Base-by-base conservation (phyloP, 2,329 filamentous ascomycete genomes). In the Microsporum ferrugineum region DNA sequence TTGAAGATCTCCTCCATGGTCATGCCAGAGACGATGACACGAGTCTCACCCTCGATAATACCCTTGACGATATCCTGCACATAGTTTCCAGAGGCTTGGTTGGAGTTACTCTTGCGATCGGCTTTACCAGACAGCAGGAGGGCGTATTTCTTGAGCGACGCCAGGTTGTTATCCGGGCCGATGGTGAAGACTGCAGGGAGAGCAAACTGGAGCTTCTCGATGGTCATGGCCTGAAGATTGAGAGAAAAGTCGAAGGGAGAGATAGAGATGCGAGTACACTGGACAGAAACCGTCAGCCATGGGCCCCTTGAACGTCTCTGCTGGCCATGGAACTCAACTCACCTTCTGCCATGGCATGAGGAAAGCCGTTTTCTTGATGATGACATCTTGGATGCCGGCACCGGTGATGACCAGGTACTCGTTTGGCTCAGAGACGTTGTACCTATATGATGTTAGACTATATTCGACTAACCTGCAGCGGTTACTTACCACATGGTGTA, bases 1-100 rank as follows among this genome's bases (percentile, higher is more conserved):
- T 85, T 87, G 73, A 91, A 91, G 62, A 95, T 88, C 73, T 94
- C 89, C 71, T 92, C 89, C 88, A 94, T 92, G n/a, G 88, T 91
- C 88, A 95, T 92, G 67, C 84, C 86, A 0, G 86, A 89, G 47
- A 95, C 88, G 59, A 95, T 84, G 4, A 89, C 87, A 62, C 90
- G 83, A 0, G 88, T 91, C 73, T 95, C 90, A 64, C 90, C 90
- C 72, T 95, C 89, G 67, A 95, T 94, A 72, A 95, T 91, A 63
- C 89, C 89, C 73, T 90, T 92, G 73, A 95, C 87, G 64, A 95
- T 95, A 66, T 88, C 88, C 69, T 88, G 87, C 14, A 94, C 85
- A 74, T 92, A 88, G 60, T 82, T 79, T 65, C 73, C 76, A 14
- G 75, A 74, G 39, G 73, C 75, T 12, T 75, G 71, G 34, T 71